Evolutionary conservation across 305 asterid genomes (phyloP).

Genomic region (Stenogyne calaminthoides): DNA sequence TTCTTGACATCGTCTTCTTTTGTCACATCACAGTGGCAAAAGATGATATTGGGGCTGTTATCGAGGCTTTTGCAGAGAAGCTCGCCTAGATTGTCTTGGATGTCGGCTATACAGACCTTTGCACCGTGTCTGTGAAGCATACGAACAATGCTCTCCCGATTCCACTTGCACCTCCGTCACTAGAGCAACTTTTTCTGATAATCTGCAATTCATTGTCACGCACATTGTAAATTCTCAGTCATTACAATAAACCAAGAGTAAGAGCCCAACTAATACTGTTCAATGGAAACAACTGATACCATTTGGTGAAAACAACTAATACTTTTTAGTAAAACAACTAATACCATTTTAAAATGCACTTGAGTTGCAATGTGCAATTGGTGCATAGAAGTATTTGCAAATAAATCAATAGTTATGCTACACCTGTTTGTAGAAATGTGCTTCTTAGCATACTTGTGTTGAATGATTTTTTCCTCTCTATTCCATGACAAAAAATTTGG

Average conservation of each 20-base stretch:
- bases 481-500: not conserved
- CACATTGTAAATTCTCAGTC: not conserved
- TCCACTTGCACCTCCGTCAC: slow-evolving; percentile 95
- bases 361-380: no score
- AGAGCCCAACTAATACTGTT: no score
- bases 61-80: slow-evolving; percentile 49
- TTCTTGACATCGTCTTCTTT: slow-evolving; percentile 60
- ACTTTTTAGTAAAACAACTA: no score
- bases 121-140: slow-evolving; percentile 80
- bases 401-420: no score
- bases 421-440: not conserved
- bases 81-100: slow-evolving; percentile 59
- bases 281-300: no score
- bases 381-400: no score
- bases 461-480: no score
- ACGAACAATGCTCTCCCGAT: slow-evolving; percentile 89
- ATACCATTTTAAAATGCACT: no score
- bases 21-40: slow-evolving; percentile 74
- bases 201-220: slow-evolving; percentile 43
- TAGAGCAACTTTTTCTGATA: slow-evolving; percentile 78
- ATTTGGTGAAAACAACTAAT: no score
- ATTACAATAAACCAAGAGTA: not conserved
- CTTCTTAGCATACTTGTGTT: not conserved
- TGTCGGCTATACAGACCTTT: slow-evolving; percentile 76
- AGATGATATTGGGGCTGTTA: slow-evolving; percentile 31